Conservation (phyloP, 345 rosid species). For the Bretschneidera sinensis region DNA sequence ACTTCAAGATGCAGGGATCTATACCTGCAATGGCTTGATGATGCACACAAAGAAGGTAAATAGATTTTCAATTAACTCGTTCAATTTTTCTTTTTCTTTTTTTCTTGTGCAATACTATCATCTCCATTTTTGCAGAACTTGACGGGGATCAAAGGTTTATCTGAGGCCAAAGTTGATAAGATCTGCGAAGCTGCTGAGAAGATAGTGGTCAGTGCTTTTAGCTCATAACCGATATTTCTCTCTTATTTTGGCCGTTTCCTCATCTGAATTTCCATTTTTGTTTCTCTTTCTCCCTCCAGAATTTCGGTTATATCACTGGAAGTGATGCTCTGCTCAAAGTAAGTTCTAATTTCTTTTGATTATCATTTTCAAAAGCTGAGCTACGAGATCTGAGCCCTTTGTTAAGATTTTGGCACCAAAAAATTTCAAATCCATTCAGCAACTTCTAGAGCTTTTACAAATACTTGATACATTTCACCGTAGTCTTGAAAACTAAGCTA, state of each 20-base stretch:
- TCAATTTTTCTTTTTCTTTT: background rate
- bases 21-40: constrained; percentile 95
- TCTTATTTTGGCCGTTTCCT: background rate
- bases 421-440: too few species aligned
- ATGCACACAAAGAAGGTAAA: constrained; percentile 92
- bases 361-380: background rate
- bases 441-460: too few species aligned
- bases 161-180: constrained; percentile 95
- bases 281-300: constrained; percentile 32
- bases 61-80: background rate
- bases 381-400: too few species aligned
- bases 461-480: too few species aligned
- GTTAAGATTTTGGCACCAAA: too few species aligned
- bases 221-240: constrained; percentile 1
- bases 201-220: constrained; percentile 61
- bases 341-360: constrained; percentile 23
- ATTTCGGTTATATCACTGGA: constrained; percentile 84
- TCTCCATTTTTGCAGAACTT: constrained; percentile 41
- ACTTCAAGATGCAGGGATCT: constrained; percentile 92
- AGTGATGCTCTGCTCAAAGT: constrained; percentile 87
- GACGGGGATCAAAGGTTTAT: constrained; percentile 91
- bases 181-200: constrained; percentile 98
- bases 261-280: background rate
- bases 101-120: constrained; percentile 5
- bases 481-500: background rate